Evolutionary conservation across 202 grass and related monocot species (phyloP), one percentile per base, ranked within the genome.

Genomic region (Setaria italica): DNA sequence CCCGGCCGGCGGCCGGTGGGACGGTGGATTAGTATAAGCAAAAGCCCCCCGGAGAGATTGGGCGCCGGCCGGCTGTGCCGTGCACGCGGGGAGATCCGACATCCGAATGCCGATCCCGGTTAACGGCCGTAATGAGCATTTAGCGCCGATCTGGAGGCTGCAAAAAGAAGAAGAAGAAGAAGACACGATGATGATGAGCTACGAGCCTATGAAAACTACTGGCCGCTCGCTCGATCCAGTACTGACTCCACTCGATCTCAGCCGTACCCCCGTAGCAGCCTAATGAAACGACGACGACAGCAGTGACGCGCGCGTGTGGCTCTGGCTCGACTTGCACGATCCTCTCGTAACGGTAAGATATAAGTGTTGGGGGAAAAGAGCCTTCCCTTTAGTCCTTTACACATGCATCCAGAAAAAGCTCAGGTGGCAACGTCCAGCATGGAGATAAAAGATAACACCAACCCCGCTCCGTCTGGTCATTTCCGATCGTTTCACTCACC

Each of bases 21-120:
- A 51, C 88, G 87, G 87, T 43, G 71, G 87, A 77, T 71, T 70
- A 45, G n/a, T 63, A 13, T 81, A 81, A 89, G 15, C 65, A 47
- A 21, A 42, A 13, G 16, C 7, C n/a, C 2, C 71, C 1, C 7
- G 83, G 62, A 34, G 21, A 11, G 50, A 66, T 43, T 42, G 11
- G 76, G 20, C 8, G 37, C 3, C 34, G 63, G 68, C 9, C 42
- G 69, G 70, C 13, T 51, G 56, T 58, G 56, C 77, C 77, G 77
- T 86, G 34, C 58, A 37, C 57, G 69, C 58, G 34, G 58, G 45
- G 6, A 57, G 54, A 54, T 54, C 19, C 54, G 20, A 41, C 5
- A 15, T 46, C 43, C 43, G 39, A 46, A 46, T 46, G 19, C 17
- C 1, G 7, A 11, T 14, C 8, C 3, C 9, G 76, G n/a, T 73